Evolutionary conservation across 2,329 filamentous ascomycete genomes (phyloP).

Genomic region (Cladorrhinum sp.): DNA sequence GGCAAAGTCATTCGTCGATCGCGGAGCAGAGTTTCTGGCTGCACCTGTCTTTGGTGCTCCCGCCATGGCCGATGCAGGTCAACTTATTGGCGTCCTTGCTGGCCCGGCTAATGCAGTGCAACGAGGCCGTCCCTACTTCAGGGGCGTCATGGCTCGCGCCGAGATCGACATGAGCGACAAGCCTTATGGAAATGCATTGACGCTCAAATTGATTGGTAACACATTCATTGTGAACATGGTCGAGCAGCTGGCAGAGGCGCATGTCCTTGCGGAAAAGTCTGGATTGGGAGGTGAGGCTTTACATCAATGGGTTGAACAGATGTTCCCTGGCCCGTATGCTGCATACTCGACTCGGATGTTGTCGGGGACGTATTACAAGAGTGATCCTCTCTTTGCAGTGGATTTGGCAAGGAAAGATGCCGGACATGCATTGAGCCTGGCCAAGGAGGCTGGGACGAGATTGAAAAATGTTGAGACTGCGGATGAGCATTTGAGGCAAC

Average conservation of each 20-base stretch:
- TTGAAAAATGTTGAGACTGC: constrained; percentile 65
- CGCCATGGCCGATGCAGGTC: constrained; percentile 66
- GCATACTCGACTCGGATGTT: constrained; percentile 74
- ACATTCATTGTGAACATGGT: constrained; percentile 82
- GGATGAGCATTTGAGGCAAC: constrained; percentile 64
- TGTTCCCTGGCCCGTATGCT: constrained; percentile 74
- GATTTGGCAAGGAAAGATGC: constrained; percentile 82
- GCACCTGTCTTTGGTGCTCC: constrained; percentile 68
- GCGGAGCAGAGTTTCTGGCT: constrained; percentile 72
- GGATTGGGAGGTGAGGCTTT: constrained; percentile 70
- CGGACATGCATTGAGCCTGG: constrained; percentile 68
- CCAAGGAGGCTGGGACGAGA: constrained; percentile 57
- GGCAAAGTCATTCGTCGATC: constrained; percentile 53
- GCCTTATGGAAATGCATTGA: constrained; percentile 64
- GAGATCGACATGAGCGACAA: constrained; percentile 70
- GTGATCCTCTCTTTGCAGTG: constrained; percentile 77
- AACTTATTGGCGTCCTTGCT: constrained; percentile 70
- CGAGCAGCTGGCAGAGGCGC: constrained; percentile 72
- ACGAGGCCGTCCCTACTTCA: constrained; percentile 66
- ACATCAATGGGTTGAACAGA: constrained; percentile 65
- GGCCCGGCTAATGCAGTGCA: constrained; percentile 59
- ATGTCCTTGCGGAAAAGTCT: constrained; percentile 75
- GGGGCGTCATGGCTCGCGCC: constrained; percentile 66
- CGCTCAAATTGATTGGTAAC: constrained; percentile 82
- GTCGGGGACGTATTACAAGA: constrained; percentile 70